Evolutionary conservation across 768 basidiomycete genomes (phyloP).

Genomic region (Wakefieldia striispora): DNA sequence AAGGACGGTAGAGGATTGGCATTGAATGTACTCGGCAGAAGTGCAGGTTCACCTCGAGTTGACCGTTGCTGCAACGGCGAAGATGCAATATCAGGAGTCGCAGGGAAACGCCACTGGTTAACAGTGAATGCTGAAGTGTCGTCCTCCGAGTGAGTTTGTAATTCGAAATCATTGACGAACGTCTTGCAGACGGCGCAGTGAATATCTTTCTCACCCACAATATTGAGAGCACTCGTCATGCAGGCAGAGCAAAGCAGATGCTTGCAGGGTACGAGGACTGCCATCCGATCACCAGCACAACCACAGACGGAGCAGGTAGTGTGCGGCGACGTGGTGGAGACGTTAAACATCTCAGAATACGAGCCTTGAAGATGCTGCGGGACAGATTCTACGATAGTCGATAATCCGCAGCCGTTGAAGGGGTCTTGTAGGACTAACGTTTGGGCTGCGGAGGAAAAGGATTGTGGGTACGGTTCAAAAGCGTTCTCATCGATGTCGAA

Average conservation of each 20-base stretch:
- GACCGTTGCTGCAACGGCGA: slow-evolving; percentile 27
- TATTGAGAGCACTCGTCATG: slow-evolving; percentile 82
- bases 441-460: slow-evolving; percentile 33
- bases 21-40: slow-evolving; percentile 30
- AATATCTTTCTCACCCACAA: slow-evolving; percentile 88
- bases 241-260: slow-evolving; percentile 80
- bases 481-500: slow-evolving; percentile 78
- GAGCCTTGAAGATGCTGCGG: slow-evolving; percentile 23
- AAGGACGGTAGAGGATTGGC: slow-evolving; percentile 27
- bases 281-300: slow-evolving; percentile 45
- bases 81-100: slow-evolving; percentile 12
- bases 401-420: slow-evolving; percentile 37
- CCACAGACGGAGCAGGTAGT: slow-evolving; percentile 65
- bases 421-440: slow-evolving; percentile 42
- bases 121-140: slow-evolving; percentile 18
- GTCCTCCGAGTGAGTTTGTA: slow-evolving; percentile 35
- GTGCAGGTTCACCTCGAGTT: slow-evolving; percentile 22
- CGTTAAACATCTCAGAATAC: slow-evolving; percentile 24
- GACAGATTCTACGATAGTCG: slow-evolving; percentile 31
- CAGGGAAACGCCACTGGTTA: slow-evolving; percentile 11
- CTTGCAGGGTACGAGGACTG: slow-evolving; percentile 68
- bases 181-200: slow-evolving; percentile 76
- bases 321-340: slow-evolving; percentile 13
- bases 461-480: slow-evolving; percentile 48
- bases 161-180: slow-evolving; percentile 67